Conservation (phyloP, 768 basidiomycete species). For the Podaxis sp. region DNA sequence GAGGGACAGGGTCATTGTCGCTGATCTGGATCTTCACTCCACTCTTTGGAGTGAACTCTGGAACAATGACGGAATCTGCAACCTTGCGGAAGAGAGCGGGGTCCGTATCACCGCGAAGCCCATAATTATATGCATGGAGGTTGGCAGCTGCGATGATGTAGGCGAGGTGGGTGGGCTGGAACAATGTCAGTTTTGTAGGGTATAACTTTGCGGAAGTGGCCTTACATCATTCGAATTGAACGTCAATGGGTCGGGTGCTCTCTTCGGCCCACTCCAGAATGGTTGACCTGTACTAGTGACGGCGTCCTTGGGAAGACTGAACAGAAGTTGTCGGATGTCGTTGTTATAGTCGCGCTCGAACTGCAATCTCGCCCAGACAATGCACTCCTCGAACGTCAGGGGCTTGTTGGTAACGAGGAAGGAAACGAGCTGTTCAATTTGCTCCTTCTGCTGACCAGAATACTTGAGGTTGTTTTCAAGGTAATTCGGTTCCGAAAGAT, state of each 20-base stretch:
- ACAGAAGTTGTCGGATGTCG: slow-evolving; percentile 88
- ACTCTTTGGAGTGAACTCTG: slow-evolving; percentile 90
- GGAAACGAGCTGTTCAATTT: slow-evolving; percentile 83
- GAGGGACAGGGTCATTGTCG: slow-evolving; percentile 85
- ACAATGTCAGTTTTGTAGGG: slow-evolving; percentile 15
- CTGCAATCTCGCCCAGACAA: slow-evolving; percentile 92
- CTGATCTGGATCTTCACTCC: slow-evolving; percentile 92
- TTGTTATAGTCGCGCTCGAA: slow-evolving; percentile 95
- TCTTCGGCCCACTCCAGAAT: slow-evolving; percentile 99
- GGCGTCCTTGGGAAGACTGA: slow-evolving; percentile 93
- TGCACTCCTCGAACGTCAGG: slow-evolving; percentile 95
- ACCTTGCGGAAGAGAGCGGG: slow-evolving; percentile 78
- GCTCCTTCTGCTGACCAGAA: slow-evolving; percentile 88
- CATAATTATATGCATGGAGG: slow-evolving; percentile 97
- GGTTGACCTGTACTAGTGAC: slow-evolving; percentile 90
- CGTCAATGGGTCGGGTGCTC: slow-evolving; percentile 86
- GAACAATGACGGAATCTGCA: slow-evolving; percentile 79
- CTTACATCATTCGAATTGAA: slow-evolving; percentile 89
- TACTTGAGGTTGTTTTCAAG: slow-evolving; percentile 88
- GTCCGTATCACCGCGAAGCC: slow-evolving; percentile 87
- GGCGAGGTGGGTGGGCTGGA: slow-evolving; percentile 77
- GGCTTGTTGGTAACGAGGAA: slow-evolving; percentile 93
- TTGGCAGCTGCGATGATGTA: slow-evolving; percentile 95
- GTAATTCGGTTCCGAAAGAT: slow-evolving; percentile 95
- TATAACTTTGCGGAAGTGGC: background rate